A percentile compares a stretch with the other conserved stretches of the same genome.
Conservation (phyloP, 768 basidiomycete genomes). For the Clavaria fumosa region DNA sequence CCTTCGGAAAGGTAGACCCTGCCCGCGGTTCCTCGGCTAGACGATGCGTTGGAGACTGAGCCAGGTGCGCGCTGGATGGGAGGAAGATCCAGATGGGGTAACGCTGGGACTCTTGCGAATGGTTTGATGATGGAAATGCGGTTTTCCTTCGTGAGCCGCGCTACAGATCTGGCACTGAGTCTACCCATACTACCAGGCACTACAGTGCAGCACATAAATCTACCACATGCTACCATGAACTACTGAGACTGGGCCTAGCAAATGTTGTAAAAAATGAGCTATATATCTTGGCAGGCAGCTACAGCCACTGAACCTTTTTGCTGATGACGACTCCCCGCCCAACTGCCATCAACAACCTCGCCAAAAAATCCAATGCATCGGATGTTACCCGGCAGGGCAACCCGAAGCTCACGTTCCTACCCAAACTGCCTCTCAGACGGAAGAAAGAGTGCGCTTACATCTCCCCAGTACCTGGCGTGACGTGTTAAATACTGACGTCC, state of each 20-base stretch:
- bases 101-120: slow-evolving; percentile 2
- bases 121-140: slow-evolving; percentile 1
- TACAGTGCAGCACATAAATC: too few species aligned
- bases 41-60: slow-evolving; percentile 5
- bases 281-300: too few species aligned
- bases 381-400: slow-evolving; percentile 64
- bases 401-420: slow-evolving; percentile 68
- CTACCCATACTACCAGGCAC: too few species aligned
- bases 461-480: slow-evolving; percentile 1
- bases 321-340: too few species aligned
- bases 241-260: too few species aligned
- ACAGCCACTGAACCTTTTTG: too few species aligned
- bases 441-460: slow-evolving; percentile 56
- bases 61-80: slow-evolving; percentile 1
- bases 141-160: background rate
- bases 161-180: too few species aligned
- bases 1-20: slow-evolving; percentile 3
- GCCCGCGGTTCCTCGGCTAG: background rate
- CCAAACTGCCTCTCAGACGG: slow-evolving; percentile 57
- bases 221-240: too few species aligned
- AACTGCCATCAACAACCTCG: slow-evolving; percentile 65
- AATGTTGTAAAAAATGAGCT: too few species aligned
- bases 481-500: slow-evolving; percentile 3
- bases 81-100: slow-evolving; percentile 4
- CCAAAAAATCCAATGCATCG: slow-evolving; percentile 50